Evolutionary conservation across 2,329 filamentous ascomycete species (phyloP).

Genomic region (Xylaria sp.): DNA sequence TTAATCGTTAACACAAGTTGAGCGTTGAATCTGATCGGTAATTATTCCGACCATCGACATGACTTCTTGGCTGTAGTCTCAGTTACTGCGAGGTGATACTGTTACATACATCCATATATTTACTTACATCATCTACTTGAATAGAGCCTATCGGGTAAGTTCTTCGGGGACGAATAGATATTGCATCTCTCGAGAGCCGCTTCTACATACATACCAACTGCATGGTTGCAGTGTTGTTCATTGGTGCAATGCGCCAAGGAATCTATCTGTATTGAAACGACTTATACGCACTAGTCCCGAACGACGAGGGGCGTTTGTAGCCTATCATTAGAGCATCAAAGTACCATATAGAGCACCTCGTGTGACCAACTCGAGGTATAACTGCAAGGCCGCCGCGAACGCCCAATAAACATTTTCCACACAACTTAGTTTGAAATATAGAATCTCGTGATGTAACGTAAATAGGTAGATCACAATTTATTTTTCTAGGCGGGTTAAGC

Average conservation of each 20-base stretch:
- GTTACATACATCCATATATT: neutral
- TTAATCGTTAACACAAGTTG: neutral
- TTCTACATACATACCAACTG: too few relatives aligned
- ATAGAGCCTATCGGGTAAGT: constrained; percentile 5
- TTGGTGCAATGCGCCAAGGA: neutral
- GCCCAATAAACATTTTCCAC: neutral
- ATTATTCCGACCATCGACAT: constrained; percentile 2
- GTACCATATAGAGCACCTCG: neutral
- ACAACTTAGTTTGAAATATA: neutral
- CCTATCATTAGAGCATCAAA: neutral
- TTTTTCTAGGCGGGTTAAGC: neutral
- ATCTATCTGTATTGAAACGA: neutral
- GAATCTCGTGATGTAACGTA: neutral
- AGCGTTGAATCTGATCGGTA: neutral
- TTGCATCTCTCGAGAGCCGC: neutral
- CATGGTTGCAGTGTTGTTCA: neutral
- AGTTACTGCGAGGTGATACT: neutral
- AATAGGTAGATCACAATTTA: neutral
- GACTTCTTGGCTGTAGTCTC: neutral
- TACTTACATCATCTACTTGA: neutral
- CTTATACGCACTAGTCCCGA: neutral
- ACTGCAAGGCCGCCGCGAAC: neutral
- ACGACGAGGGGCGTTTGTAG: neutral
- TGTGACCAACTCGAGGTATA: neutral
- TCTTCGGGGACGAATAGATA: constrained; percentile 21